Evolutionary conservation across 768 basidiomycete species (phyloP), one percentile per base, ranked within the genome.

Genomic region (Tricholoma hemisulphureum): DNA sequence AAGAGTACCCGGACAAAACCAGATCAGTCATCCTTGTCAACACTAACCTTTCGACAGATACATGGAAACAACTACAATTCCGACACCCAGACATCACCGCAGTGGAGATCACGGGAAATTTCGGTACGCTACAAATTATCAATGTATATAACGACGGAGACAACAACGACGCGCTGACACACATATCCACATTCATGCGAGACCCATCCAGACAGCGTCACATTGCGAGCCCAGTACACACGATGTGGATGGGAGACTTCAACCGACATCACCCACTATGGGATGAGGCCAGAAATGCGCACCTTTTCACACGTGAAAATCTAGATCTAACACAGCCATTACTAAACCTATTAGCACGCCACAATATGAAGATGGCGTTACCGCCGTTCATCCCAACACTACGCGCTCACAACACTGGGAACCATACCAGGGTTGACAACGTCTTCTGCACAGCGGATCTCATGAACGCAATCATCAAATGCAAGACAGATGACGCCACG

Each of bases 231-330:
- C 1, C 46, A 37, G 2, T 20, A 24, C 6, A 63, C 39, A 21
- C 46, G 39, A 10, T n/a, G n/a, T n/a, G n/a, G n/a, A n/a, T n/a
- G n/a, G n/a, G n/a, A n/a, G n/a, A n/a, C n/a, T n/a, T n/a, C 66
- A 78, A 79, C 57, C 51, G 69, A 16, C 77, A 80, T 56, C 73
- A 78, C n/a, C n/a, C n/a, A n/a, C n/a, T n/a, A n/a, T n/a, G n/a
- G n/a, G n/a, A n/a, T n/a, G n/a, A n/a, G n/a, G n/a, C n/a, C n/a
- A n/a, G n/a, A n/a, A n/a, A n/a, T n/a, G n/a, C n/a, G n/a, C n/a
- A n/a, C n/a, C n/a, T n/a, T n/a, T n/a, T n/a, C n/a, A n/a, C n/a
- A n/a, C n/a, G n/a, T n/a, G n/a, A n/a, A n/a, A n/a, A n/a, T n/a
- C n/a, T n/a, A n/a, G n/a, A 8, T 80, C 77, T 77, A 76, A 80